These are phyloP conservation scores for Lachnellula arida DNA, from an alignment of 2,329 filamentous ascomycete species.

Conservation along the genomic window DNA sequence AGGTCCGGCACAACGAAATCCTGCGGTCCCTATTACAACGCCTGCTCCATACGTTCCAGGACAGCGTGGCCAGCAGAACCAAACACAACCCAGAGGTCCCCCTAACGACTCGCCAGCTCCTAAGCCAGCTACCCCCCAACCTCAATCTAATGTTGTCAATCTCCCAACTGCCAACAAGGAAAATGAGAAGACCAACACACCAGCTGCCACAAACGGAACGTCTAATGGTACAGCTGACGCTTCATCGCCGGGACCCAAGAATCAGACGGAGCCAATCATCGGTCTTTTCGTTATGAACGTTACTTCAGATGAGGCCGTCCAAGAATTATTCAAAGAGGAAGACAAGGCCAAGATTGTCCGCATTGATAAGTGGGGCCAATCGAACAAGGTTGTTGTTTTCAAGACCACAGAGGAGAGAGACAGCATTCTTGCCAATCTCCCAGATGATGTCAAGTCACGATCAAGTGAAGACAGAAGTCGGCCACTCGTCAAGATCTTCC, in stretches of 20 bases:
- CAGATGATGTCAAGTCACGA: slow-evolving; percentile 71
- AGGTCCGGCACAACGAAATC: slow-evolving; percentile 28
- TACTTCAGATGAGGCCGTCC: slow-evolving; percentile 75
- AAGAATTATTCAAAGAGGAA: slow-evolving; percentile 76
- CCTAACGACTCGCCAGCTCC: slow-evolving; percentile 30
- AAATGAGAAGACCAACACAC: slow-evolving; percentile 47
- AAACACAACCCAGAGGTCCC: slow-evolving; percentile 26
- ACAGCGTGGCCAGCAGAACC: slow-evolving; percentile 24
- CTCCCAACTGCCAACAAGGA: slow-evolving; percentile 47
- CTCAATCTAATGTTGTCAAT: slow-evolving; percentile 31
- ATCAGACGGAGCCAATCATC: slow-evolving; percentile 62
- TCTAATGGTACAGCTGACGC: slow-evolving; percentile 47
- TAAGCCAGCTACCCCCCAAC: slow-evolving; percentile 47
- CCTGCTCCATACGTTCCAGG: slow-evolving; percentile 25
- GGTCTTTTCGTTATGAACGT: slow-evolving; percentile 89
- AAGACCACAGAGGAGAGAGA: slow-evolving; percentile 75
- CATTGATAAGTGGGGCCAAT: slow-evolving; percentile 72
- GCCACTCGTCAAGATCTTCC: slow-evolving; percentile 79
- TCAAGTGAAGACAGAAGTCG: slow-evolving; percentile 67
- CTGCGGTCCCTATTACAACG: slow-evolving; percentile 24
- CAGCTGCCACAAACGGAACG: slow-evolving; percentile 47
- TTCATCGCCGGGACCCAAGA: slow-evolving; percentile 57
- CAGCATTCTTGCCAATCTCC: slow-evolving; percentile 67
- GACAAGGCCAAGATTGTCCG: slow-evolving; percentile 76
- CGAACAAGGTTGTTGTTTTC: slow-evolving; percentile 85